phyloP scores from a whole-genome alignment of 1,284 basidiomycete species.

The Ceratobasidium papillatum region DNA sequence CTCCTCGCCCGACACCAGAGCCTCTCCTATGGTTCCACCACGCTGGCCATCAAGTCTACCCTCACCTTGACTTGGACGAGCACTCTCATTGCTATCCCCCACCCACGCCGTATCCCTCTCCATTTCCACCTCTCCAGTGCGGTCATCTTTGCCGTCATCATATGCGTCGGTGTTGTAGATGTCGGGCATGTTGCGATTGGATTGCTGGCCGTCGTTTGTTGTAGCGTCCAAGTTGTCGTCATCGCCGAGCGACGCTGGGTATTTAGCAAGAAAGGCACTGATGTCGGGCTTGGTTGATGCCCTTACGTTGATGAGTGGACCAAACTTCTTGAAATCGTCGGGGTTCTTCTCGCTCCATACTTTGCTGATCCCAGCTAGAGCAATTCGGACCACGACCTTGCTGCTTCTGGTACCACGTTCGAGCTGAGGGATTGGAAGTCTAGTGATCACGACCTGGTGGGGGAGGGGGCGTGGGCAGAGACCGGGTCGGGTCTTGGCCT shows the following conservation, averaged over 20 bases:
- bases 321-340: not conserved
- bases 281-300: not conserved
- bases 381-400: not conserved
- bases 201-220: not conserved
- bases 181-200: no score
- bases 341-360: not conserved
- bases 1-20: no score
- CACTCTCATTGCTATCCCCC: no score
- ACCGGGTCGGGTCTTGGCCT: not conserved
- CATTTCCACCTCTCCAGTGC: no score
- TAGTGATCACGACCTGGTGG: not conserved
- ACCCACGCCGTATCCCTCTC: no score
- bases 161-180: no score
- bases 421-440: constrained; percentile 4
- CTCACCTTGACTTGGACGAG: no score
- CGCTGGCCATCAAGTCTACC: no score
- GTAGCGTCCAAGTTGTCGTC: not conserved
- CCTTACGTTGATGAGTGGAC: not conserved
- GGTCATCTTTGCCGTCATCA: no score
- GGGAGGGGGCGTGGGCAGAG: not conserved
- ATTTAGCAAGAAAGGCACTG: no score
- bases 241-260: not conserved
- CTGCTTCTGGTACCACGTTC: constrained; percentile 7
- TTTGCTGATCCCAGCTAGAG: not conserved
- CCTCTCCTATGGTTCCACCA: no score